A percentile compares a stretch with the other conserved stretches of the same genome.
These are phyloP conservation scores for Botrytis elliptica DNA, from an alignment of 2,329 filamentous ascomycete genomes.

Conservation along the genomic window DNA sequence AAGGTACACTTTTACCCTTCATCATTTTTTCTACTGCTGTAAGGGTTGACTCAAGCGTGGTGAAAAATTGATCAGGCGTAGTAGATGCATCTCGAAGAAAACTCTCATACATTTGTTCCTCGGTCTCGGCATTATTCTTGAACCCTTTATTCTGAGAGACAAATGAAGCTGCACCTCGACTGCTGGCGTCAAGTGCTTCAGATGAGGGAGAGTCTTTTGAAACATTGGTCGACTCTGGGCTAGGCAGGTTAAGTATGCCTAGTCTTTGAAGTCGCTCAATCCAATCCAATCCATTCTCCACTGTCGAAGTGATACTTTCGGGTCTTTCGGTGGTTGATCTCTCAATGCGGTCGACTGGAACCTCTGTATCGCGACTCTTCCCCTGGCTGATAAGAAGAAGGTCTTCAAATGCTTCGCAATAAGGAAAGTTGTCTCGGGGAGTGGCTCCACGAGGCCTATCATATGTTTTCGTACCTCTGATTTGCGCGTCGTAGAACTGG, in stretches of 20 bases:
- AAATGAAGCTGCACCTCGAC: neutral
- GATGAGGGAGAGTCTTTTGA: neutral
- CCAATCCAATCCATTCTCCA: constrained; percentile 21
- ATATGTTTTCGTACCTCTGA: too few species aligned
- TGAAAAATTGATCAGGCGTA: constrained; percentile 10
- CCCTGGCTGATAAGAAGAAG: constrained; percentile 31
- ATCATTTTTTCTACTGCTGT: constrained; percentile 15
- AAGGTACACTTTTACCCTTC: neutral
- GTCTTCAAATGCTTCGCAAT: constrained; percentile 38
- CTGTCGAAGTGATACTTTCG: neutral
- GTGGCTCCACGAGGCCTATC: too few species aligned
- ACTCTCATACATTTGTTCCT: constrained; percentile 37
- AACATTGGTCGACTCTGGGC: neutral
- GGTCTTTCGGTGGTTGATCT: neutral
- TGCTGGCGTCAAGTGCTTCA: neutral
- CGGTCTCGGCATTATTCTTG: constrained; percentile 26
- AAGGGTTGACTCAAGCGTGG: constrained; percentile 4
- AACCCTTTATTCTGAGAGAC: neutral
- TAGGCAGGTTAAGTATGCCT: constrained; percentile 19
- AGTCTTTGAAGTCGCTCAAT: constrained; percentile 24
- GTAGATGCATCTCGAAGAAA: constrained; percentile 23
- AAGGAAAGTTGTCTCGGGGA: constrained; percentile 29
- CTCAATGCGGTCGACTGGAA: neutral
- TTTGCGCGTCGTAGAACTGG: neutral
- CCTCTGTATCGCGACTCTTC: neutral